phyloP scores from a whole-genome alignment of 2,329 filamentous ascomycete species.

The Herpotrichia juniperi region DNA sequence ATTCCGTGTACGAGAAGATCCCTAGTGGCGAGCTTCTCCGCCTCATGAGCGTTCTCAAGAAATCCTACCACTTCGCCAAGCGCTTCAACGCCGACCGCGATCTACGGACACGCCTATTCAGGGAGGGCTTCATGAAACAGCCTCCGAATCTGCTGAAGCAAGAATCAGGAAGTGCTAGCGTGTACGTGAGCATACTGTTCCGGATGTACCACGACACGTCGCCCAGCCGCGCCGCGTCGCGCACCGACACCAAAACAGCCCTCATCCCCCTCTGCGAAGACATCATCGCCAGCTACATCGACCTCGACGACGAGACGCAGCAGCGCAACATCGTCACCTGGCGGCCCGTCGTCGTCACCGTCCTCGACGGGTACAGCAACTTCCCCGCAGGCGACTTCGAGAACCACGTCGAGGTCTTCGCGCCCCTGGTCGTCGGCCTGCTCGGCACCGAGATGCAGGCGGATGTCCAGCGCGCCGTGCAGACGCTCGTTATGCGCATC shows the following conservation, averaged over 20 bases:
- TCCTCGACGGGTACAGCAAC: conserved; percentile 87
- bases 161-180: conserved; percentile 88
- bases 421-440: conserved; percentile 82
- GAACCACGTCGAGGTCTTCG: conserved; percentile 81
- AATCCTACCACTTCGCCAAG: conserved; percentile 94
- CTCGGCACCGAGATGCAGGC: conserved; percentile 79
- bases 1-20: conserved; percentile 91
- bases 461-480: conserved; percentile 79
- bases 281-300: conserved; percentile 84
- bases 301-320: conserved; percentile 92
- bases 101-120: conserved; percentile 89
- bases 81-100: conserved; percentile 99
- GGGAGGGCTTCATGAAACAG: conserved; percentile 99
- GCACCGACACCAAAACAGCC: conserved; percentile 85
- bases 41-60: conserved; percentile 92
- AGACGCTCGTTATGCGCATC: conserved; percentile 78
- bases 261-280: conserved; percentile 94
- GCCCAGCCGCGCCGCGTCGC: conserved; percentile 78
- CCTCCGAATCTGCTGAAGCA: conserved; percentile 97
- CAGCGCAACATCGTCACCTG: conserved; percentile 97
- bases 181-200: conserved; percentile 94
- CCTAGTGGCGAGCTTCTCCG: conserved; percentile 87
- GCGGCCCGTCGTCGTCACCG: conserved; percentile 95
- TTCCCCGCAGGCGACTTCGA: conserved; percentile 83
- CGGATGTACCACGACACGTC: conserved; percentile 94